Evolutionary conservation across 1,139 yeast species (phyloP).

Genomic region (Pichia kudriavzevii): DNA sequence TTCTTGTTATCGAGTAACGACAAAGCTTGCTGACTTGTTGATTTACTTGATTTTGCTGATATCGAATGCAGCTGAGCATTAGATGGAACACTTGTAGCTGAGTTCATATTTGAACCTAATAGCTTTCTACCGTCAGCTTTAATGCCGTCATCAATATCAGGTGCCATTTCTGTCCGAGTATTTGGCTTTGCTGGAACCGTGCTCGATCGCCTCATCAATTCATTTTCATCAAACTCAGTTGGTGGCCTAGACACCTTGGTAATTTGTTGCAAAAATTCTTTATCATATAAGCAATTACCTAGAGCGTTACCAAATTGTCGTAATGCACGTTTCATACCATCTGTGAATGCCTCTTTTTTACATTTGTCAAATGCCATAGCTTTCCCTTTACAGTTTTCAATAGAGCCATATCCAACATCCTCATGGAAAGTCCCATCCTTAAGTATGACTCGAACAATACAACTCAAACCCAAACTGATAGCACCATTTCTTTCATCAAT

Average conservation of each 20-base stretch:
- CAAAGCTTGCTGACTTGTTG: too few relatives aligned
- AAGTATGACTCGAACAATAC: constrained; percentile 62
- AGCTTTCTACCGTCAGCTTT: too few relatives aligned
- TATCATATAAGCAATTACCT: constrained; percentile 75
- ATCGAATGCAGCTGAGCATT: too few relatives aligned
- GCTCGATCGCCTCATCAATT: constrained; percentile 31
- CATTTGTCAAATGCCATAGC: constrained; percentile 76
- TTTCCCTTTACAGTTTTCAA: constrained; percentile 63
- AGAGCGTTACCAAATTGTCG: constrained; percentile 74
- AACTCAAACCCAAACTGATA: constrained; percentile 58
- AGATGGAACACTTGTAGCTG: too few relatives aligned
- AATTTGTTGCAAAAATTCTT: constrained; percentile 52
- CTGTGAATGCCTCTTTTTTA: constrained; percentile 75
- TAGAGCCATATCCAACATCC: constrained; percentile 75
- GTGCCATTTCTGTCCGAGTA: too few relatives aligned
- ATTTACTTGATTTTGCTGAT: too few relatives aligned
- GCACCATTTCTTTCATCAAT: constrained; percentile 55
- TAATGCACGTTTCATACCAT: constrained; percentile 68
- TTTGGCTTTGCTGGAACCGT: too few relatives aligned
- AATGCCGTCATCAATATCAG: too few relatives aligned
- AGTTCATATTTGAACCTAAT: too few relatives aligned
- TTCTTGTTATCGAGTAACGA: too few relatives aligned
- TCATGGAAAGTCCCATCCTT: constrained; percentile 73
- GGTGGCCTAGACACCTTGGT: constrained; percentile 42
- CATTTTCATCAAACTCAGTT: constrained; percentile 45